Evolutionary conservation across 1,139 yeast species (phyloP).

Genomic region (Yamadazyma diddensiae): DNA sequence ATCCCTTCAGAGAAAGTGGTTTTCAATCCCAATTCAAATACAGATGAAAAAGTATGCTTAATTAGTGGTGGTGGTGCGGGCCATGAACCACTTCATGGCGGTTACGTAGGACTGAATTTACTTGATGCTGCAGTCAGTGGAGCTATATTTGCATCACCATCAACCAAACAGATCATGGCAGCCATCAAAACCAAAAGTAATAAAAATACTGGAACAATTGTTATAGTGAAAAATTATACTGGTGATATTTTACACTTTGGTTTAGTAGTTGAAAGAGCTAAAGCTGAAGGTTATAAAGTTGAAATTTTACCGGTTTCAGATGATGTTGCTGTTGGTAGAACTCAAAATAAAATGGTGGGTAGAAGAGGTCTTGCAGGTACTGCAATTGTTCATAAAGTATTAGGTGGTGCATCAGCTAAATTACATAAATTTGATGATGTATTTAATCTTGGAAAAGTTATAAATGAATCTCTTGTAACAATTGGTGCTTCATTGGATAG

Average conservation of each 20-base stretch:
- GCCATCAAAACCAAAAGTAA: constrained; percentile 62
- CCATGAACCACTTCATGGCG: constrained; percentile 92
- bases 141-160: constrained; percentile 85
- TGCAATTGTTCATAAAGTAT: constrained; percentile 75
- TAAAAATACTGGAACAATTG: constrained; percentile 57
- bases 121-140: constrained; percentile 90
- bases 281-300: constrained; percentile 67
- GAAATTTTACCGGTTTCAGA: constrained; percentile 78
- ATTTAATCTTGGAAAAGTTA: constrained; percentile 53
- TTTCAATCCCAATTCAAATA: constrained; percentile 38
- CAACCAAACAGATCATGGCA: constrained; percentile 82
- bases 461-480: constrained; percentile 70
- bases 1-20: constrained; percentile 70
- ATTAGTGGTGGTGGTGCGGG: constrained; percentile 96
- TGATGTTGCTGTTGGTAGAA: constrained; percentile 88
- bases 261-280: constrained; percentile 83
- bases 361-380: constrained; percentile 94
- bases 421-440: constrained; percentile 30
- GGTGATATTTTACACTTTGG: constrained; percentile 95
- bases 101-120: constrained; percentile 80
- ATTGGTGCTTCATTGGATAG: constrained; percentile 89
- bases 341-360: constrained; percentile 87
- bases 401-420: constrained; percentile 71
- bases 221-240: constrained; percentile 86
- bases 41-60: constrained; percentile 57